A percentile compares a stretch with the other conserved stretches of the same genome.
Evolutionary conservation across 495 filamentous ascomycete species (phyloP).

Genomic region (Neurospora pannonica): DNA sequence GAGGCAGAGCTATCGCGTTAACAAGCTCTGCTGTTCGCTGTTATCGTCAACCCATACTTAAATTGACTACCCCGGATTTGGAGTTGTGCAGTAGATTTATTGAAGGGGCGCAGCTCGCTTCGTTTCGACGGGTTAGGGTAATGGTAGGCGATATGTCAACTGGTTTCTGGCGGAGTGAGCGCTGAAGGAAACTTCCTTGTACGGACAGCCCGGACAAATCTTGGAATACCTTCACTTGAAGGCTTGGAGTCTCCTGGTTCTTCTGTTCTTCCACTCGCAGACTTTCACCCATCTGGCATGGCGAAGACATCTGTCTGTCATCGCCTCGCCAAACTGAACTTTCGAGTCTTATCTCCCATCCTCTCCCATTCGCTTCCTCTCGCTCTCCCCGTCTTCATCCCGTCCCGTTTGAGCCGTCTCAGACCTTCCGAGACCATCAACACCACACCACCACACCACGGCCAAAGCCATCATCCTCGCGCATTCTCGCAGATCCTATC

Average conservation of each 20-base stretch:
- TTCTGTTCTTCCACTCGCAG: background rate
- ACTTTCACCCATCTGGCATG: background rate
- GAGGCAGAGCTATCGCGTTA: background rate
- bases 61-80: background rate
- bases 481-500: background rate
- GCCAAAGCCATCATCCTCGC: background rate
- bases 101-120: background rate
- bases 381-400: background rate
- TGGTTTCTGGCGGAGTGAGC: background rate
- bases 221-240: background rate
- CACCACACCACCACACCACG: background rate
- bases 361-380: background rate
- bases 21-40: background rate
- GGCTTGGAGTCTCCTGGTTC: background rate
- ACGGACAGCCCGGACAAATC: background rate
- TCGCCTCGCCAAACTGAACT: background rate
- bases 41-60: background rate
- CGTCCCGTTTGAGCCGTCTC: background rate
- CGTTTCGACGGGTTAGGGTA: background rate
- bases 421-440: background rate
- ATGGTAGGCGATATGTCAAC: background rate
- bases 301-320: background rate
- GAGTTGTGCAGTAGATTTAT: background rate
- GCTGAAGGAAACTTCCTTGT: background rate
- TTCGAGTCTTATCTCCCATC: background rate